Evolutionary conservation across 371 early-diverging fungal species (phyloP).

Genomic region (Thermomucor indicae-seudaticae): DNA sequence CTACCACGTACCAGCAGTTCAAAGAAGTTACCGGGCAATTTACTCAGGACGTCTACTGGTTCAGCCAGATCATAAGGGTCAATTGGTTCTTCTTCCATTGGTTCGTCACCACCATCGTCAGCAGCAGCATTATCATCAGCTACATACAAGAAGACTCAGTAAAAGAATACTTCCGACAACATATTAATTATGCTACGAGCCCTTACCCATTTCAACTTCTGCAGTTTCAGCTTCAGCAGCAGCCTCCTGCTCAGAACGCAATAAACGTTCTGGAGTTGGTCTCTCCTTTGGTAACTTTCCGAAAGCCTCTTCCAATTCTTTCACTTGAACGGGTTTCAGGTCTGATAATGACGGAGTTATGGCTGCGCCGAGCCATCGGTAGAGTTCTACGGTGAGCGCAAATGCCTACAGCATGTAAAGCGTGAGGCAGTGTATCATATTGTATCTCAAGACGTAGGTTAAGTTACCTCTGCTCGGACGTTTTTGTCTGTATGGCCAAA

Average conservation of each 20-base stretch:
- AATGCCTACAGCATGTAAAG: too few relatives aligned
- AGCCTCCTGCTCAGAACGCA: constrained; percentile 73
- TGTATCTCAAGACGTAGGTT: constrained; percentile 17
- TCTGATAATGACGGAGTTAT: constrained; percentile 61
- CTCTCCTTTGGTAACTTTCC: constrained; percentile 63
- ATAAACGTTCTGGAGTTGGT: constrained; percentile 65
- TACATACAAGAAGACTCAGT: neutral
- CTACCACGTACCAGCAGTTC: constrained; percentile 70
- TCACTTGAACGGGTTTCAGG: constrained; percentile 84
- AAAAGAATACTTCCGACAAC: constrained; percentile 1
- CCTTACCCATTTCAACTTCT: constrained; percentile 23
- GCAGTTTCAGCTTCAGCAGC: constrained; percentile 46
- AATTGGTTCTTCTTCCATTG: constrained; percentile 48
- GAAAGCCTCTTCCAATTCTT: constrained; percentile 87
- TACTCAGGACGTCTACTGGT: constrained; percentile 84
- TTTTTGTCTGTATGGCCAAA: constrained; percentile 92
- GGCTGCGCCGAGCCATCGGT: constrained; percentile 79
- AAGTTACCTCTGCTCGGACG: constrained; percentile 84
- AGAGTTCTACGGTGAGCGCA: constrained; percentile 72
- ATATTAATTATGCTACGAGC: neutral
- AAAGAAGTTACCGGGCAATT: constrained; percentile 80
- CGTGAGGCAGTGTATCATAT: neutral
- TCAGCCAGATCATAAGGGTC: constrained; percentile 85
- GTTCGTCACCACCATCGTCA: constrained; percentile 35
- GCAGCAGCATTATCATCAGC: constrained; percentile 16